Evolutionary conservation across 1,284 basidiomycete species (phyloP).

Genomic region (Mrakiaceae sp.): DNA sequence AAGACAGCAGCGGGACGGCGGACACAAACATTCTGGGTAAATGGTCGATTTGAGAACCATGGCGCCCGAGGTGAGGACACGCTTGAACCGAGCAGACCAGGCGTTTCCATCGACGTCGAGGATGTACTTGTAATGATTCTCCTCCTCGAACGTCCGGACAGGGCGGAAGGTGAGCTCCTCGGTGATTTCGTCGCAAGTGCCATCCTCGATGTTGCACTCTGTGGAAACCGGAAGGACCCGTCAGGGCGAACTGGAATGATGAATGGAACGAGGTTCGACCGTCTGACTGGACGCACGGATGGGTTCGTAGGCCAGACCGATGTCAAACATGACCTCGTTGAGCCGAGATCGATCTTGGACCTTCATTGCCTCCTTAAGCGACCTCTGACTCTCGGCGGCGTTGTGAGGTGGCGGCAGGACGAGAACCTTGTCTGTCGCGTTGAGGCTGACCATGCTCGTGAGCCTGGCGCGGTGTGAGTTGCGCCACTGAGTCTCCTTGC

Average conservation of each 20-base stretch:
- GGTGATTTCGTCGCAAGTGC: conserved; percentile 11
- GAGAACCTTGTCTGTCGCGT: not conserved
- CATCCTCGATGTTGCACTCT: conserved; percentile 15
- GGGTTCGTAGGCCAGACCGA: conserved; percentile 15
- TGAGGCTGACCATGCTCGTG: not conserved
- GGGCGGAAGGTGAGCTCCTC: not conserved
- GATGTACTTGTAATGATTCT: conserved; percentile 10
- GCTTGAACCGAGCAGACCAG: conserved; percentile 12
- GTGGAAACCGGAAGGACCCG: not conserved
- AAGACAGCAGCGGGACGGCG: too few relatives aligned
- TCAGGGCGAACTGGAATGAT: too few relatives aligned
- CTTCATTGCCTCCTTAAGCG: too few relatives aligned
- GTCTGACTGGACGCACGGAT: conserved; percentile 10
- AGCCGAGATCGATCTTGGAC: not conserved
- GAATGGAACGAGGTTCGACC: too few relatives aligned
- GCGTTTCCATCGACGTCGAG: conserved; percentile 14
- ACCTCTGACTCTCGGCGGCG: not conserved
- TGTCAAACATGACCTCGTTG: conserved; percentile 11
- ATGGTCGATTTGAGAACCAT: conserved; percentile 14
- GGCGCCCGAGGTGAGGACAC: conserved; percentile 9
- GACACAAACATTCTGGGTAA: not conserved
- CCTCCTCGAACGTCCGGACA: not conserved
- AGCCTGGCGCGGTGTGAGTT: conserved; percentile 14
- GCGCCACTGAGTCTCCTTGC: conserved; percentile 9
- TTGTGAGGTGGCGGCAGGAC: conserved; percentile 9